Evolutionary conservation across 495 filamentous ascomycete species (phyloP).

Genomic region (Neurospora tetrasperma): DNA sequence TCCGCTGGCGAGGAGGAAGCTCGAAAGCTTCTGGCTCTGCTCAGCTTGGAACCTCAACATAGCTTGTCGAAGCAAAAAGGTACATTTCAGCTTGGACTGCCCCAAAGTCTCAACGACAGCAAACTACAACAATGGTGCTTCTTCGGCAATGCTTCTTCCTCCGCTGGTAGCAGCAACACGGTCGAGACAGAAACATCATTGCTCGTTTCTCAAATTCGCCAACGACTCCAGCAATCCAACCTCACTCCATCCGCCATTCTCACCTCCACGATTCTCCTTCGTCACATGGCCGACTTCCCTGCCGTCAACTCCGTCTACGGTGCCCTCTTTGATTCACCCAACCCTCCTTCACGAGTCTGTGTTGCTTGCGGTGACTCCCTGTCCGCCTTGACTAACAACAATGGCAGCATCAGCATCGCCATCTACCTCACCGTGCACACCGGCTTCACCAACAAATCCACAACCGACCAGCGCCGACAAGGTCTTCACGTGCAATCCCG

Average conservation of each 20-base stretch:
- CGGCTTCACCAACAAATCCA: constrained; percentile 1
- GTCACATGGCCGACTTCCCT: constrained; percentile 68
- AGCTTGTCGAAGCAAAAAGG: neutral
- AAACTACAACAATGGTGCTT: constrained; percentile 18
- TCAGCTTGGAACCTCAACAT: neutral
- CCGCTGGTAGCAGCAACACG: neutral
- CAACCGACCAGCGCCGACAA: constrained; percentile 23
- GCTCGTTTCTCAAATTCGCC: constrained; percentile 27
- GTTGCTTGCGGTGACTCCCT: constrained; percentile 58
- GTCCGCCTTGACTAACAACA: constrained; percentile 28
- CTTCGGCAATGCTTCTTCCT: neutral
- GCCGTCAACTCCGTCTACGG: constrained; percentile 65
- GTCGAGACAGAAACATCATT: constrained; percentile 26
- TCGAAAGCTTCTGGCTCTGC: neutral
- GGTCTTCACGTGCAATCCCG: constrained; percentile 85
- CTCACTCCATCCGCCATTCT: constrained; percentile 48
- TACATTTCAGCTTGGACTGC: neutral
- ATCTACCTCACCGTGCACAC: constrained; percentile 31
- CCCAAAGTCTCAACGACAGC: neutral
- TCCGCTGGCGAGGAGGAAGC: neutral
- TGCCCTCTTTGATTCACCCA: constrained; percentile 56
- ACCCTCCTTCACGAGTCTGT: constrained; percentile 76
- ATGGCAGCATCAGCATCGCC: constrained; percentile 41
- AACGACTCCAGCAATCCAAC: constrained; percentile 14
- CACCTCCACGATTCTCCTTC: constrained; percentile 66